Evolutionary conservation across 106 monocot genomes (phyloP).

Genomic region (Dactylorhiza incarnata): DNA sequence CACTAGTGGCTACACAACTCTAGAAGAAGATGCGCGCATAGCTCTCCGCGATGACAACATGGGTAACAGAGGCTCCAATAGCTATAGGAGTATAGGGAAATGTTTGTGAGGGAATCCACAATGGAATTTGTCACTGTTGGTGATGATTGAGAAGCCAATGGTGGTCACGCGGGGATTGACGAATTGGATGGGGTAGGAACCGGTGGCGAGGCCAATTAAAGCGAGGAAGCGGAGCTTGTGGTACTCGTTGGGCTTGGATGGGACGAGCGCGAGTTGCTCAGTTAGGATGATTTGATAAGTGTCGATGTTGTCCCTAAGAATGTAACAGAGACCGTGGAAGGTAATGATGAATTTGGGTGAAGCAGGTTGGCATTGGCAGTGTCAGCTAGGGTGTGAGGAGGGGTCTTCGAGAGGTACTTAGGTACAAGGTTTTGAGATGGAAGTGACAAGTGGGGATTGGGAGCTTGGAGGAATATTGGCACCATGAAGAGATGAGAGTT

Average conservation of each 20-base stretch:
- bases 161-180: slow-evolving; percentile 32
- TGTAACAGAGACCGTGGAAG: slow-evolving; percentile 90
- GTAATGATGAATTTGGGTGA: slow-evolving; percentile 10
- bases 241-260: slow-evolving; percentile 96
- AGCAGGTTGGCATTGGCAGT: not conserved
- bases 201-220: slow-evolving; percentile 65
- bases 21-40: slow-evolving; percentile 91
- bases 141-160: slow-evolving; percentile 55
- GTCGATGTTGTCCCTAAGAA: slow-evolving; percentile 93
- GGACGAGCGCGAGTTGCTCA: slow-evolving; percentile 87
- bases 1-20: slow-evolving; percentile 90
- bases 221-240: slow-evolving; percentile 74
- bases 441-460: not conserved
- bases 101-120: slow-evolving; percentile 96
- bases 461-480: not conserved
- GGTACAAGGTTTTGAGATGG: not conserved
- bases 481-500: not conserved
- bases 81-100: slow-evolving; percentile 92
- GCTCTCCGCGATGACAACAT: slow-evolving; percentile 68
- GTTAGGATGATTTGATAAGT: slow-evolving; percentile 98
- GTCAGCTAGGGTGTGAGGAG: slow-evolving; percentile 4
- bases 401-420: slow-evolving; percentile 8
- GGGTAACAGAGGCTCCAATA: slow-evolving; percentile 72
- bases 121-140: slow-evolving; percentile 82
- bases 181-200: slow-evolving; percentile 66